Base-by-base conservation (phyloP, 768 basidiomycete species). In the Lyophyllum semitale region DNA sequence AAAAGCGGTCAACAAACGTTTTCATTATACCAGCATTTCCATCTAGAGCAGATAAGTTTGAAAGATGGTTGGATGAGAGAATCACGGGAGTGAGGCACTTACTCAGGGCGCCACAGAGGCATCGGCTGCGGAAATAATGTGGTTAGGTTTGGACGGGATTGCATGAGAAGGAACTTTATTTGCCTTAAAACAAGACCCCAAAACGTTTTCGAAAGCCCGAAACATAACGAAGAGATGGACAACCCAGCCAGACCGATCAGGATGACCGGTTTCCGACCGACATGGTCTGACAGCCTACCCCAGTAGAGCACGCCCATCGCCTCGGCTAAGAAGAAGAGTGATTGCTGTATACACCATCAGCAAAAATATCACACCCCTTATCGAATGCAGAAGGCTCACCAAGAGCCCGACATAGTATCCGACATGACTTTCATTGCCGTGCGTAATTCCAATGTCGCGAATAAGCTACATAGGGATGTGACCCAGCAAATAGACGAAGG, bases 341-440 rank as follows among this genome's bases (percentile, higher is more conserved):
- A 91, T 77, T 89, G 83, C 90, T 92, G 56, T 35, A 4, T 7
- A 8, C 4, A 22, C 6, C 30, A 26, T 47, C 41, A 42, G 7
- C 63, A 44, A 68, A 29, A n/a, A 52, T 33, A 8, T 25, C 40
- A 44, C 18, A 37, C 37, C 1, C 9, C 35, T 35, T 23, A 25
- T 27, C 1, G 42, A 41, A 45, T 1, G 11, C 15, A 42, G 22
- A 9, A 17, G 17, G 66, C 79, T 30, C 22, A 89, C 89, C 80
- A 92, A 72, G 9, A 90, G 61, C 17, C 90, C 90, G 51, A 89
- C 87, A 72, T 91, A 93, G 66, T 89, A 87, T 41, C 88, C 91
- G 9, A 91, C 87, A 59, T 79, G 76, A 2, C 80, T 80, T 64
- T 91, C 88, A 63, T 89, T 81, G 27, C 88, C 89, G 61, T 84